These are phyloP conservation scores for Botrytis fabae DNA, from an alignment of 2,329 filamentous ascomycete genomes.

Conservation along the genomic window DNA sequence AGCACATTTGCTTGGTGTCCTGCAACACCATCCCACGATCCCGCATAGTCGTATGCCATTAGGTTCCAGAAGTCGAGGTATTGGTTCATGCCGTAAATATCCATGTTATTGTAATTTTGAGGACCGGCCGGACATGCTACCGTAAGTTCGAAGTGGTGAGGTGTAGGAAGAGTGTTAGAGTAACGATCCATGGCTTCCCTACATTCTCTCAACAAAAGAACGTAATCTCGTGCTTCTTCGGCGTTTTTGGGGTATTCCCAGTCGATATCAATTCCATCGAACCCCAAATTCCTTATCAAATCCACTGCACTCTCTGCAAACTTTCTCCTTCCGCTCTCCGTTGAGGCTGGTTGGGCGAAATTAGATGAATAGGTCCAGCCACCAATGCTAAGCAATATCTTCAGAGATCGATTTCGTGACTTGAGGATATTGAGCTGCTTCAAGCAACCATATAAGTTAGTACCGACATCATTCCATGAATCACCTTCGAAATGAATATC, in stretches of 20 bases:
- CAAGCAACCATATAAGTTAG: conserved; percentile 83
- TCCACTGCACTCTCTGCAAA: conserved; percentile 76
- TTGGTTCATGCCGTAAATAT: conserved; percentile 63
- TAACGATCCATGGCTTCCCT: conserved; percentile 61
- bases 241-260: conserved; percentile 65
- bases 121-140: conserved; percentile 64
- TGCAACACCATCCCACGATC: conserved; percentile 70
- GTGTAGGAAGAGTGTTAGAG: conserved; percentile 44
- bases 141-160: conserved; percentile 60
- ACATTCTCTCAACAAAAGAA: conserved; percentile 57
- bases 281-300: conserved; percentile 76
- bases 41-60: conserved; percentile 89
- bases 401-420: conserved; percentile 76
- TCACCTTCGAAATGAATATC: conserved; percentile 53
- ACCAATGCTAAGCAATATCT: conserved; percentile 82
- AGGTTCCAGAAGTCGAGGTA: conserved; percentile 75
- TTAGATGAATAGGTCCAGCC: conserved; percentile 92
- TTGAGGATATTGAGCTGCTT: conserved; percentile 89
- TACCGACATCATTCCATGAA: conserved; percentile 69
- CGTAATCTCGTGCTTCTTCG: conserved; percentile 57
- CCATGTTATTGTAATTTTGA: conserved; percentile 61
- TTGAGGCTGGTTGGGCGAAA: conserved; percentile 74
- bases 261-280: conserved; percentile 70
- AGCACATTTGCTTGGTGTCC: conserved; percentile 84
- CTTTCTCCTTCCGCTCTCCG: conserved; percentile 62